phyloP scores from a whole-genome alignment of 495 filamentous ascomycete genomes.

The Trichoderma gamsii region DNA sequence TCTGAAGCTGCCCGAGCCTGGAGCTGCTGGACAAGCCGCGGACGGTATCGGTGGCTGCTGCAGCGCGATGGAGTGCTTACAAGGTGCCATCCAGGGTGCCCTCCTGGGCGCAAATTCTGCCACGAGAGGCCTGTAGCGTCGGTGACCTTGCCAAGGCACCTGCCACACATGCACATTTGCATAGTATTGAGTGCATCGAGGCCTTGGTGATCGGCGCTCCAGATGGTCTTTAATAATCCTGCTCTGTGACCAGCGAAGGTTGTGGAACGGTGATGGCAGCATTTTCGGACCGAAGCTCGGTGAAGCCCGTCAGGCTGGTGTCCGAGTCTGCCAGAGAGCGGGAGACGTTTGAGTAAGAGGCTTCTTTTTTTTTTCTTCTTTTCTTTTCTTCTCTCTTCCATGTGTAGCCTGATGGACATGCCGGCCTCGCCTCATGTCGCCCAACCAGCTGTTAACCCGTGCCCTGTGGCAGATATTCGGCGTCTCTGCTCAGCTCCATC shows the following conservation, averaged over 20 bases:
- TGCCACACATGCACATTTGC: no score
- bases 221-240: background rate
- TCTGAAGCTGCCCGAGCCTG: no score
- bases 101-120: no score
- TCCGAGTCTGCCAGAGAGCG: slow-evolving; percentile 7
- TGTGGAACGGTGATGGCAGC: slow-evolving; percentile 7
- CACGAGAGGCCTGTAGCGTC: no score
- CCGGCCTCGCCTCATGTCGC: background rate
- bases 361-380: background rate
- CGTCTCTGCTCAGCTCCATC: slow-evolving; percentile 1
- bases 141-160: no score
- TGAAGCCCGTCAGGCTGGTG: slow-evolving; percentile 1
- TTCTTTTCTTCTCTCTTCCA: background rate
- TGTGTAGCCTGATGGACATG: no score
- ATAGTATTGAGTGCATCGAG: no score
- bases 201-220: slow-evolving; percentile 1
- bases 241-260: background rate
- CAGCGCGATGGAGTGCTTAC: no score
- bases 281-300: background rate
- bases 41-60: no score
- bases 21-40: no score
- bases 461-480: background rate
- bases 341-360: slow-evolving; percentile 3
- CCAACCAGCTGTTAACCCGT: background rate
- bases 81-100: no score